phyloP scores from a whole-genome alignment of 2,329 filamentous ascomycete genomes.

The Exophiala oligosperma region DNA sequence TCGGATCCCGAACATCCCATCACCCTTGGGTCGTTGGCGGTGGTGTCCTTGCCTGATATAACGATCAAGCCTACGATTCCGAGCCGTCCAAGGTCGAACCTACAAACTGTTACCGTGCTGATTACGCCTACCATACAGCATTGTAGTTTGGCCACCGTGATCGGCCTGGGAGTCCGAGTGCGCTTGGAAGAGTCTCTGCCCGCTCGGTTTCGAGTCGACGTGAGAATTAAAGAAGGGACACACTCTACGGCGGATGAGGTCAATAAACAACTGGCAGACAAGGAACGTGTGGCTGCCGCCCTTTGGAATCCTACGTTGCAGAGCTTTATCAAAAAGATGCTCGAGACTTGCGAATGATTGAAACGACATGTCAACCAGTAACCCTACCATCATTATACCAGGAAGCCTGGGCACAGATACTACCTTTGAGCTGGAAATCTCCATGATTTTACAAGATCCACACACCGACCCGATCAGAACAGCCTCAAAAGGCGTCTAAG shows the following conservation, averaged over 20 bases:
- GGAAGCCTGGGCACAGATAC: too few relatives aligned
- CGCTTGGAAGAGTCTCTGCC: constrained; percentile 88
- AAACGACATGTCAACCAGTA: neutral
- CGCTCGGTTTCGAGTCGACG: constrained; percentile 87
- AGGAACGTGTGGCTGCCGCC: constrained; percentile 92
- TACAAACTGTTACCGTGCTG: constrained; percentile 77
- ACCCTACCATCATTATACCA: neutral
- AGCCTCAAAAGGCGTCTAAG: too few relatives aligned
- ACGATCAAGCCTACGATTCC: constrained; percentile 69
- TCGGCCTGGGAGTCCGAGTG: constrained; percentile 88
- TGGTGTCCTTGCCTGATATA: constrained; percentile 95
- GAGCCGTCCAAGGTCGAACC: constrained; percentile 55
- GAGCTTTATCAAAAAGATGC: constrained; percentile 88
- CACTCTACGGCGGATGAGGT: constrained; percentile 93
- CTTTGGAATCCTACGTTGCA: constrained; percentile 90
- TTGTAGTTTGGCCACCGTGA: constrained; percentile 93
- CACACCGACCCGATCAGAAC: too few relatives aligned
- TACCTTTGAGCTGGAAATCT: too few relatives aligned
- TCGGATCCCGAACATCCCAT: constrained; percentile 96
- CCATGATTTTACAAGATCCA: too few relatives aligned
- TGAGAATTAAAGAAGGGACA: constrained; percentile 93
- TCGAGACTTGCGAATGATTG: constrained; percentile 71
- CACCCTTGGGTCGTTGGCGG: constrained; percentile 86
- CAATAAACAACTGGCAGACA: constrained; percentile 94
- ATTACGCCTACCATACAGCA: constrained; percentile 97